Evolutionary conservation across 768 basidiomycete genomes (phyloP), one percentile per base, ranked within the genome.

Genomic region (Mycena indigotica): DNA sequence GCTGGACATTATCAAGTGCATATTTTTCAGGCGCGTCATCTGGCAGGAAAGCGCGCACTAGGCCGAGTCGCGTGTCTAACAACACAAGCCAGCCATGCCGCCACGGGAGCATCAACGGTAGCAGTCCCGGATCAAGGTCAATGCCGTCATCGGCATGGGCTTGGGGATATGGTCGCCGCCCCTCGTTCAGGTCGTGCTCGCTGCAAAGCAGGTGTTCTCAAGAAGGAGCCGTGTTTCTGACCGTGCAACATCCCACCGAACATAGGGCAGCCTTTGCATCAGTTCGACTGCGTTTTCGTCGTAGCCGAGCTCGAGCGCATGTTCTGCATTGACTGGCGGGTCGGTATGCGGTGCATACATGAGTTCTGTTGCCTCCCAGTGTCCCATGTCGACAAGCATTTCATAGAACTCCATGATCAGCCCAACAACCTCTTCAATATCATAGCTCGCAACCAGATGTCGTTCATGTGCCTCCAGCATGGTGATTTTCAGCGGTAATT

Each of bases 51-150:
- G 56, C 56, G 6, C 60, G 56, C 16, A 61, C 21, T 48, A 38
- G 29, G 12, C 60, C 60, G 25, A 61, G 49, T 8, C 39, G 30
- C 17, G 60, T 61, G 60, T 61, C 60, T 28, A 61, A 53, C 28
- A 61, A 54, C 32, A 57, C 28, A 28, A 57, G 48, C 48, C 40
- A 52, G 28, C 60, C 60, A 40, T 57, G 48, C 4, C 56, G 48
- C 5, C 44, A 25, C 15, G 60, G 41, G 8, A 61, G 40, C 30
- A 54, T 29, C 13, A 61, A 26, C 6, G 60, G 60, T 1, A 61
- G 56, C 41, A 61, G 28, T 56, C 60, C 57, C 19, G 60, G 49
- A 53, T 61, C 60, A 19, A 57, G 32, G 30, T 44, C 26, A 13
- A 4, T 10, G 32, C 52, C 54, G n/a, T n/a, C n/a, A n/a, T n/a